Percentiles rank a stretch among this genome's conserved stretches.
Conservation (phyloP, 1,139 yeast genomes). For the Suhomyces chickasaworum region DNA sequence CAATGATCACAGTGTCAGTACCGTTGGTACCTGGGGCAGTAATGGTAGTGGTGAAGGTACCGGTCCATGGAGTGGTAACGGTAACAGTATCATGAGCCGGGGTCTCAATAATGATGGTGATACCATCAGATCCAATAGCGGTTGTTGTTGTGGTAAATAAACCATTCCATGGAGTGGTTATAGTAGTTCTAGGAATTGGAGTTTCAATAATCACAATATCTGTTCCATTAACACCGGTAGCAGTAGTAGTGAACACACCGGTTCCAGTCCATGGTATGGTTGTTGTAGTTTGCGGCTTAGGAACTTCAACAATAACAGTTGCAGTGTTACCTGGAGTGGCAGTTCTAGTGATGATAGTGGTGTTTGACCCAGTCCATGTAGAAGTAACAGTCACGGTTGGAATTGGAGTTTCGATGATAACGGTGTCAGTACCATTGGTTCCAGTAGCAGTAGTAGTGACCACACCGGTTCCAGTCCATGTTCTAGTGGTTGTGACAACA, state of each 20-base stretch:
- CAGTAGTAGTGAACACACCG: neutral
- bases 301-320: neutral
- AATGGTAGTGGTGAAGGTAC: too few relatives aligned
- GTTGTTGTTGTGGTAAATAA: neutral
- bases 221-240: neutral
- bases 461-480: neutral
- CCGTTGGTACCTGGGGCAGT: too few relatives aligned
- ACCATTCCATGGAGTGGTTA: neutral
- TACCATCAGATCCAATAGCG: neutral
- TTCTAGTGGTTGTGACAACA: neutral
- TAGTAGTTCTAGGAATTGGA: neutral
- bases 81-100: too few relatives aligned
- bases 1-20: too few relatives aligned
- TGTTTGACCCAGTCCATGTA: neutral
- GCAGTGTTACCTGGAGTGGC: too few relatives aligned
- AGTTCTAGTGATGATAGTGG: neutral
- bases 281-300: neutral
- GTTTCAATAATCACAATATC: neutral
- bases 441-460: constrained; percentile 1
- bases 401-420: neutral
- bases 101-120: neutral
- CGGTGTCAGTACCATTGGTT: neutral
- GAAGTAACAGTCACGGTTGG: neutral
- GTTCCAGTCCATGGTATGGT: neutral
- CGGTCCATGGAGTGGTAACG: too few relatives aligned